Evolutionary conservation across 2,329 filamentous ascomycete species (phyloP), one percentile per base, ranked within the genome.

Genomic region (Fusarium sp.): DNA sequence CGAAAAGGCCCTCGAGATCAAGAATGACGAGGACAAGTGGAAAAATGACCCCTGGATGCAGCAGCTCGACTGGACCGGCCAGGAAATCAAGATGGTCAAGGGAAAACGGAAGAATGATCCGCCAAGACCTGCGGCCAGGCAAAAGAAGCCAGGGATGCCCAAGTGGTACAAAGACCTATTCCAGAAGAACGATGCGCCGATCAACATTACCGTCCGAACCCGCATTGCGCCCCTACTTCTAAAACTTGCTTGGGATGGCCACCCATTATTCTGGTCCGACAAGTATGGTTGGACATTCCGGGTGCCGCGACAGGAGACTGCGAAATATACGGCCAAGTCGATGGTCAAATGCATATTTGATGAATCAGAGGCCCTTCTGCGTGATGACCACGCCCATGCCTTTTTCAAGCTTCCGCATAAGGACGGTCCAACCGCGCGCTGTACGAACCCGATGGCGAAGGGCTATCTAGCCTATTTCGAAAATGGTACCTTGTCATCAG

Each of bases 401-500:
- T 99, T 97, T 82, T 97, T 96, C 85, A 99, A 98, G 81, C 87
- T 99, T 6, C 97, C 97, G 1, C 97, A 99, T 83, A 98, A 98
- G 78, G 95, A 98, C 81, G 97, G 97, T 0, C 95, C 95, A 0
- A 88, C 90, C 22, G 92, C 96, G 15, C 89, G 97, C 66, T 98
- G 97, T 82, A 90, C 89, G 2, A 98, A 92, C 72, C 97, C 97
- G 0, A 89, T 99, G 81, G 95, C 97, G 9, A 99, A 99, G 83
- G 90, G 93, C 12, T 99, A 98, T 78, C 86, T 98, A 66, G 83
- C 91, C 61, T 98, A 97, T 81, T 98, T 99, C 78, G 97, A 99
- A 78, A 94, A 93, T 38, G 96, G 95, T 0, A 94, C 89, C 1
- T 85, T 99, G 4, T 94, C 94, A 1, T 98, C 96, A 0, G 93